phyloP scores from a whole-genome alignment of 345 rosid genomes.

The Camelina laxa region DNA sequence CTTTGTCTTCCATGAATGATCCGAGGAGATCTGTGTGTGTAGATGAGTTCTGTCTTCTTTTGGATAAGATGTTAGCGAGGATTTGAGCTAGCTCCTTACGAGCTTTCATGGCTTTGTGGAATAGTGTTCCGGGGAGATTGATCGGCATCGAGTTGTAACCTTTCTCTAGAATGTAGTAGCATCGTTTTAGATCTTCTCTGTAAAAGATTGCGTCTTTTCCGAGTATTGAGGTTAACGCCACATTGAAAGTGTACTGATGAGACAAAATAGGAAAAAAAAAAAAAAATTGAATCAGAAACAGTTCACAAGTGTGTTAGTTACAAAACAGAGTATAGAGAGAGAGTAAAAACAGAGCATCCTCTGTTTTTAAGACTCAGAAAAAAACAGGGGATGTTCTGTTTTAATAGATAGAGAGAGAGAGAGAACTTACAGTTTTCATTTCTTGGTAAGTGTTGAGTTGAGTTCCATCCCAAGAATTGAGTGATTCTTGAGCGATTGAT shows the following conservation, averaged over 20 bases:
- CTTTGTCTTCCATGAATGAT: slow-evolving; percentile 79
- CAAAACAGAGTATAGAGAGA: slow-evolving; percentile 6
- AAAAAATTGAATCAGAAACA: background rate
- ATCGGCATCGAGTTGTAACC: slow-evolving; percentile 93
- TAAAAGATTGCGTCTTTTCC: slow-evolving; percentile 67
- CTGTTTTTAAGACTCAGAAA: slow-evolving; percentile 3
- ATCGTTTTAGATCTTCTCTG: slow-evolving; percentile 68
- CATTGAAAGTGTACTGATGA: slow-evolving; percentile 85
- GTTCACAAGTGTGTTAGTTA: background rate
- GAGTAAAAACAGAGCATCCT: background rate
- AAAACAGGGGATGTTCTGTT: background rate
- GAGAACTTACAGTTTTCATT: slow-evolving; percentile 68
- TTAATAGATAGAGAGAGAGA: background rate
- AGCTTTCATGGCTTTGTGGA: slow-evolving; percentile 88
- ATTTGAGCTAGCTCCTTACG: slow-evolving; percentile 77
- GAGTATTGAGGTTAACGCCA: slow-evolving; percentile 71
- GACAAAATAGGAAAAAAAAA: background rate
- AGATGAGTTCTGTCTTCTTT: slow-evolving; percentile 54
- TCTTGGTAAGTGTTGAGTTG: slow-evolving; percentile 70
- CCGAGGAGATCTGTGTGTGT: slow-evolving; percentile 65
- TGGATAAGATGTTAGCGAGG: slow-evolving; percentile 61
- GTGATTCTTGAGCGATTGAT: slow-evolving; percentile 51
- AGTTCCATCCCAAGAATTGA: slow-evolving; percentile 46
- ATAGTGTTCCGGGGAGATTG: slow-evolving; percentile 74
- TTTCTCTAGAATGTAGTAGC: slow-evolving; percentile 69